A percentile compares a stretch with the other conserved stretches of the same genome.
These are phyloP conservation scores for Fusarium xyrophilum DNA, from an alignment of 2,329 filamentous ascomycete genomes.

Conservation along the genomic window DNA sequence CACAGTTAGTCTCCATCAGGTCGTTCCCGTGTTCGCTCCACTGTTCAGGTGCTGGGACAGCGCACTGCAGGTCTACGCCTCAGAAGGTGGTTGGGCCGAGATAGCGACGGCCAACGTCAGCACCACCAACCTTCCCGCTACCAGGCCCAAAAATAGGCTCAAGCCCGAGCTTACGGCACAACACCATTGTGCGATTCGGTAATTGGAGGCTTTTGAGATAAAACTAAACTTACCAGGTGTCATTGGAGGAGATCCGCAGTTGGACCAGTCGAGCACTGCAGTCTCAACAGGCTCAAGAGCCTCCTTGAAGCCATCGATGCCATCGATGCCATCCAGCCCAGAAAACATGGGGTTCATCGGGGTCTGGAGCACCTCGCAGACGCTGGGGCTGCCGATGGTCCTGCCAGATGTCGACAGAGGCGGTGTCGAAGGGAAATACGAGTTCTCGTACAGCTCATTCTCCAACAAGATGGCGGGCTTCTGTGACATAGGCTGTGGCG, in stretches of 20 bases:
- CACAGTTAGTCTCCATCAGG: conserved; percentile 46
- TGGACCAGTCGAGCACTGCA: conserved; percentile 78
- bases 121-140: conserved; percentile 21
- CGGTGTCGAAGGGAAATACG: conserved; percentile 84
- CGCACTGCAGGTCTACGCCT: conserved; percentile 32
- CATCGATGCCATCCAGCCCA: conserved; percentile 68
- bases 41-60: conserved; percentile 32
- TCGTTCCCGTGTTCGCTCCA: conserved; percentile 35
- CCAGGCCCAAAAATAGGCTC: conserved; percentile 33
- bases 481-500: conserved; percentile 74
- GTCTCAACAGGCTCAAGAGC: conserved; percentile 76
- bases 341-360: conserved; percentile 83
- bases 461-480: conserved; percentile 83
- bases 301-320: conserved; percentile 69
- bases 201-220: conserved; percentile 4
- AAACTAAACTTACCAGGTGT: conserved; percentile 77
- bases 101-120: conserved; percentile 29
- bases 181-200: conserved; percentile 16
- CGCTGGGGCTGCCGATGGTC: conserved; percentile 84
- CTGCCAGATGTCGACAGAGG: conserved; percentile 86
- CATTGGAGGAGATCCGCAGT: conserved; percentile 81
- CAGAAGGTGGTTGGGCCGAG: conserved; percentile 21
- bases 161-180: conserved; percentile 20
- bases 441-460: conserved; percentile 73
- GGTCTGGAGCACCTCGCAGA: conserved; percentile 79